Conservation (phyloP, 257 asterid genomes). For the Datura wrightii region DNA sequence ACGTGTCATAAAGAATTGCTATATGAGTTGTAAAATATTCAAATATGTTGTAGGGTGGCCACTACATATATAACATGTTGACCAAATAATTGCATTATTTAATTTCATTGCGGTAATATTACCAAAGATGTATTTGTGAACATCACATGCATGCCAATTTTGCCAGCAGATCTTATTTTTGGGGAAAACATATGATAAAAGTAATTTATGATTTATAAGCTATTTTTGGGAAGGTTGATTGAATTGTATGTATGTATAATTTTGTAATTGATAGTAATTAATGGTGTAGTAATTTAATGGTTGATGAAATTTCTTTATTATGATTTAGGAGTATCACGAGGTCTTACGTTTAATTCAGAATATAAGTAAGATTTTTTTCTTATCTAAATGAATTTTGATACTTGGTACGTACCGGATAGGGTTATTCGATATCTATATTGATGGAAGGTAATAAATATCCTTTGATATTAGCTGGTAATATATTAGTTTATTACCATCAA, state of each 20-base stretch:
- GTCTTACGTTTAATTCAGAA: too few relatives aligned
- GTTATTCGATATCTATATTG: too few relatives aligned
- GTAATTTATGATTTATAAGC: not conserved
- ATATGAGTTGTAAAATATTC: not conserved
- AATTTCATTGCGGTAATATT: constrained; percentile 24
- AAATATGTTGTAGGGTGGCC: constrained; percentile 19
- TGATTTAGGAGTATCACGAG: too few relatives aligned
- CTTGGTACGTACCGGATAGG: too few relatives aligned
- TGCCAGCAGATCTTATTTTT: constrained; percentile 43
- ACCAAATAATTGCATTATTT: constrained; percentile 26
- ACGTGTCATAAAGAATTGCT: not conserved
- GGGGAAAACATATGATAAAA: not conserved
- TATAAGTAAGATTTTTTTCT: too few relatives aligned
- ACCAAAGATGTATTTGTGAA: constrained; percentile 3
- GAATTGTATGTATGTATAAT: too few relatives aligned
- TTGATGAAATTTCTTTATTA: too few relatives aligned
- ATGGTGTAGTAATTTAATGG: too few relatives aligned
- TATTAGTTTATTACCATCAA: not conserved
- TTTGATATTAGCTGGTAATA: too few relatives aligned
- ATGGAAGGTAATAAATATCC: too few relatives aligned
- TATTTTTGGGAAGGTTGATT: not conserved
- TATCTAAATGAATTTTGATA: too few relatives aligned
- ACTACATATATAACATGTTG: not conserved
- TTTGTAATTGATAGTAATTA: too few relatives aligned
- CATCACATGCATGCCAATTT: constrained; percentile 49